A percentile compares a stretch with the other conserved stretches of the same genome.
phyloP scores from a whole-genome alignment of 768 basidiomycete genomes.

The Guyanaporus albipodus region DNA sequence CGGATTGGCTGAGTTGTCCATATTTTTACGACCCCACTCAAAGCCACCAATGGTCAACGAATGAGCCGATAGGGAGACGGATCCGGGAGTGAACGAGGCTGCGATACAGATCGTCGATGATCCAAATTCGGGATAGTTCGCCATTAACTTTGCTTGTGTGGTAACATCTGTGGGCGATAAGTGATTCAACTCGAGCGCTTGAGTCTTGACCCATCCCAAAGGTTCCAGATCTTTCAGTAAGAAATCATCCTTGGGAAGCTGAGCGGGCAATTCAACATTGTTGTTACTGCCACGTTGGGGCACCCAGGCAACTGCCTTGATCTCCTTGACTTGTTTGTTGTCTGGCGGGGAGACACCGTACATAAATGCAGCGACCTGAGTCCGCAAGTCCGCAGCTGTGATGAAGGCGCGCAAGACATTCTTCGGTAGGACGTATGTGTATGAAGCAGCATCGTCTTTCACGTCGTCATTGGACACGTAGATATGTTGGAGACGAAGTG shows the following conservation, averaged over 20 bases:
- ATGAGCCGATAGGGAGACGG: conserved; percentile 92
- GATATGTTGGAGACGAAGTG: conserved; percentile 95
- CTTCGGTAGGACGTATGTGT: conserved; percentile 95
- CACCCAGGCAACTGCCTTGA: conserved; percentile 97
- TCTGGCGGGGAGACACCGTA: conserved; percentile 93
- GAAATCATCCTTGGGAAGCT: conserved; percentile 92
- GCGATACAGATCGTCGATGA: conserved; percentile 92
- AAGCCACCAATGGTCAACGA: conserved; percentile 88
- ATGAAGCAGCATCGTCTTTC: conserved; percentile 93
- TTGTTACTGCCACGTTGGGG: conserved; percentile 97
- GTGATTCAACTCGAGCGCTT: conserved; percentile 87
- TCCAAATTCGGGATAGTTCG: conserved; percentile 92
- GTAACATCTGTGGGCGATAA: conserved; percentile 91
- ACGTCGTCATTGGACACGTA: conserved; percentile 99
- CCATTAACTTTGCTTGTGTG: conserved; percentile 95
- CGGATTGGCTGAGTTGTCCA: conserved; percentile 80
- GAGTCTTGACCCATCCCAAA: conserved; percentile 95
- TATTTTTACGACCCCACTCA: conserved; percentile 96
- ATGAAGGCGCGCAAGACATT: conserved; percentile 95
- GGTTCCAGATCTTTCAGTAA: conserved; percentile 93
- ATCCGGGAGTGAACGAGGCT: conserved; percentile 96
- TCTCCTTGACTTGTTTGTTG: conserved; percentile 98
- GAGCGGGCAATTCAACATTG: conserved; percentile 83
- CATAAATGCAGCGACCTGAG: conserved; percentile 91
- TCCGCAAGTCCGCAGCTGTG: conserved; percentile 87